Evolutionary conservation across 1,284 basidiomycete species (phyloP).

Genomic region (Cryptococcus sp.): DNA sequence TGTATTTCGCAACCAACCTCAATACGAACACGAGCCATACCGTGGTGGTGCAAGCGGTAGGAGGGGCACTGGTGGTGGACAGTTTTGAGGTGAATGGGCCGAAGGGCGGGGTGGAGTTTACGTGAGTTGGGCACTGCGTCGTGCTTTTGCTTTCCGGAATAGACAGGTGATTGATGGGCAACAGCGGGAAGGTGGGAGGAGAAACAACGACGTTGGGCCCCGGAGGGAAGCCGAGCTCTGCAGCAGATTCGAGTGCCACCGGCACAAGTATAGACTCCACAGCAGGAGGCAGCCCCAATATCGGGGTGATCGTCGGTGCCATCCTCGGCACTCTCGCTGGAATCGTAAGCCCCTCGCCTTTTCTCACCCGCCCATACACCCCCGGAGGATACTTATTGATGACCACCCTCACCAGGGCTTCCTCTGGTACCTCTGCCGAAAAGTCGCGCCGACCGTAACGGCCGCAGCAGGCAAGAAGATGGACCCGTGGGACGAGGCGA

Average conservation of each 20-base stretch:
- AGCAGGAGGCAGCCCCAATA: constrained; percentile 13
- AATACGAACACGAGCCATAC: constrained; percentile 23
- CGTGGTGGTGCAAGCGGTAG: constrained; percentile 19
- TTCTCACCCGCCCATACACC: neutral
- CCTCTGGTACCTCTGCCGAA: constrained; percentile 22
- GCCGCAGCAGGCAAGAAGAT: constrained; percentile 22
- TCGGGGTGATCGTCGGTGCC: constrained; percentile 31
- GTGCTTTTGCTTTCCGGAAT: neutral
- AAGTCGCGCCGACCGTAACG: constrained; percentile 1
- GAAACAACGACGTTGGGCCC: neutral
- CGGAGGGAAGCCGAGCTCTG: neutral
- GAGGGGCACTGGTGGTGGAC: constrained; percentile 25
- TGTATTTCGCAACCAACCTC: constrained; percentile 30
- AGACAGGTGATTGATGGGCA: neutral
- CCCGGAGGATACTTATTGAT: neutral
- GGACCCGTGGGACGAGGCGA: constrained; percentile 37
- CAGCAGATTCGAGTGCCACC: constrained; percentile 1
- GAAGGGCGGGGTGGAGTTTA: constrained; percentile 22
- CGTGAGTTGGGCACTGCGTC: constrained; percentile 16
- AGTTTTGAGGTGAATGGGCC: constrained; percentile 23
- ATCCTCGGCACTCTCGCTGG: constrained; percentile 30
- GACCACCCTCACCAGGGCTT: constrained; percentile 14
- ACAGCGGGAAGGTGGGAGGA: neutral
- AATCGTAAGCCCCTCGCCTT: constrained; percentile 24
- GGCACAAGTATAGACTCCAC: neutral